Evolutionary conservation across 176 grass and related monocot species (phyloP), one percentile per base, ranked within the genome.

Genomic region (Miscanthus lutarioriparius): DNA sequence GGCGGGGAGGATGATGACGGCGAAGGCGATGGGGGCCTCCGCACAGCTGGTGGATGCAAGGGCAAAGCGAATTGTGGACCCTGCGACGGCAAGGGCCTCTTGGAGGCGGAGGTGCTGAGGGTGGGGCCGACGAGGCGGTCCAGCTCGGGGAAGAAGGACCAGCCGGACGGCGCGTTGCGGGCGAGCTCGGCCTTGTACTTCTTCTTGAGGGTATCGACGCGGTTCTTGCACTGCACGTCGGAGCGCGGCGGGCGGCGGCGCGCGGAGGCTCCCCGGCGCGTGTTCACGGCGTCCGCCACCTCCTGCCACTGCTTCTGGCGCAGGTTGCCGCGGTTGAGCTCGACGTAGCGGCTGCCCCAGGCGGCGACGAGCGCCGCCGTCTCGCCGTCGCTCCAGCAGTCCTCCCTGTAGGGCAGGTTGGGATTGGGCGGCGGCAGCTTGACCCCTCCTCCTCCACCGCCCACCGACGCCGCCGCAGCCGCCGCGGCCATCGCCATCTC

Each of bases 361-460:
- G 96, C 91, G 63, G 79, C 63, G 3, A 98, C 96, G 63, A 98
- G 82, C 64, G 91, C 96, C 6, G 85, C 88, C 44, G 93, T 98
- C 89, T 98, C 96, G 72, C 93, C 96, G 74, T 98, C 96, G 91
- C 96, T 98, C 96, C 96, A 98, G 89, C 96, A 98, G 47, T 98
- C 96, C 91, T 98, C 96, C 72, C 96, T 81, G 87, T 95, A 98
- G 1, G 96, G 96, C 83, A 98, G 81, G 68, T 92, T 92, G 23
- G 92, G 87, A 54, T 94, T 97, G 47, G 91, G 81, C 67, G 89
- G 96, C 85, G 91, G 87, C 36, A 86, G 74, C 85, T 83, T 82
- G 38, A 49, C 81, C 11, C 78, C 85, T 0, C 72, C 83, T 2
- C 59, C 83, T 1, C 80, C 87, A 16, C 71, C 72, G n/a, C 67